Evolutionary conservation across 148 eudicot species (phyloP), one percentile per base, ranked within the genome.

Genomic region (Rhododendron kiyosumense): DNA sequence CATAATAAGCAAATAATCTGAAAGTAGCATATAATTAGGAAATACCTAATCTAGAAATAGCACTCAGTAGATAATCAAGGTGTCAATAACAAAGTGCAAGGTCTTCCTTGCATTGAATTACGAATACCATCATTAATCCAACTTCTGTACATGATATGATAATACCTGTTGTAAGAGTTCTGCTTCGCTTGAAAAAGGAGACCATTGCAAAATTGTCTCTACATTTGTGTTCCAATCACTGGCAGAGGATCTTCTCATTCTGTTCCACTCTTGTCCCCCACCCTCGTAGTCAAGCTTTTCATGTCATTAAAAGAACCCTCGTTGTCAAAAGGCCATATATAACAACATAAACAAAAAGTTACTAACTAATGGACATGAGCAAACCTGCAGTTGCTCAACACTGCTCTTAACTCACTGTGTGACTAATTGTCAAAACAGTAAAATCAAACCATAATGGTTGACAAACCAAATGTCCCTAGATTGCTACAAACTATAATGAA

Each of bases 91-190:
- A 17, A 24, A 61, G 34, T 80, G 83, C 82, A 15, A 41, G 52
- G 78, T 65, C n/a, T 46, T 83, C 78, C 59, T 45, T 83, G 28
- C 57, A 26, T 28, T 45, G 30, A 82, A 43, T 17, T 7, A 46
- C 3, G 17, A 82, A 14, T 15, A 43, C n/a, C 46, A n/a, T 45
- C 5, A 43, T 12, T 34, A 83, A 49, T 20, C 30, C 46, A 83
- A 17, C 49, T 67, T 65, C 54, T 11, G 36, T 45, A 85, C 34
- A 79, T 43, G 43, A 46, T 46, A 46, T 41, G 45, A 30, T 3
- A 51, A 32, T 28, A 96, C 99, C 99, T 97, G 99, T 85, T 84
- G 93, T 54, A 93, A 91, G 85, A 97, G 98, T 87, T 97, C 94
- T 11, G 90, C 92, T 90, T 97, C 98, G 87, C 89, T 93, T 89